These are phyloP conservation scores for Rhizomucor miehei DNA, from an alignment of 371 early-diverging fungal genomes.

Conservation along the genomic window DNA sequence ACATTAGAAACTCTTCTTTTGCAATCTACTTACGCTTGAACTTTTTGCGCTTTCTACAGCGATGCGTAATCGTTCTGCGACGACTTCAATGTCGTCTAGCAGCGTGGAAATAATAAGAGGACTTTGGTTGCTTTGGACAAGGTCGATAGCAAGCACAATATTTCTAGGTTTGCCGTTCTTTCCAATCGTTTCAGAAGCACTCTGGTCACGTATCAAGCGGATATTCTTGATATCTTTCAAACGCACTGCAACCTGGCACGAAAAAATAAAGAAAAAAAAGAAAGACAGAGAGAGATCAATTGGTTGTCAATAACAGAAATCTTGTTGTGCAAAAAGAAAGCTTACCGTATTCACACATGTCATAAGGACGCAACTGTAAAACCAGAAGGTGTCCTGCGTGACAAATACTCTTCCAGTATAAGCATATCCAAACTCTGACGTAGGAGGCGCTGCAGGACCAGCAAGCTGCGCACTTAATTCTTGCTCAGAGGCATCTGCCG, in stretches of 20 bases:
- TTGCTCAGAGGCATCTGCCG: conserved; percentile 29
- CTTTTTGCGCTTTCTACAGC: conserved; percentile 41
- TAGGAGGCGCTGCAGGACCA: conserved; percentile 20
- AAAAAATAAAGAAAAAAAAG: too few species aligned
- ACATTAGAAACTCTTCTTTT: not conserved
- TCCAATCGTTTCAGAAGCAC: conserved; percentile 10
- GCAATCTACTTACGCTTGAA: conserved; percentile 14
- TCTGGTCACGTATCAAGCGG: conserved; percentile 36
- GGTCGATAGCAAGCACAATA: conserved; percentile 35
- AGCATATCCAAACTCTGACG: conserved; percentile 30
- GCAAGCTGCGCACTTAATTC: conserved; percentile 32
- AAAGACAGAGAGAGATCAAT: too few species aligned
- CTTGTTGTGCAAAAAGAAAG: not conserved
- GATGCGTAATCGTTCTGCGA: conserved; percentile 36
- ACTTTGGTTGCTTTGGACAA: conserved; percentile 15
- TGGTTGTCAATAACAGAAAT: too few species aligned
- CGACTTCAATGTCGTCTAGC: conserved; percentile 39
- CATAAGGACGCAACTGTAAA: conserved; percentile 44
- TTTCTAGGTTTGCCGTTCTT: conserved; percentile 31
- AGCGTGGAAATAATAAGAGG: conserved; percentile 36
- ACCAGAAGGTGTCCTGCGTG: conserved; percentile 49
- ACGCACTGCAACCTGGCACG: conserved; percentile 22
- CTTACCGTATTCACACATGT: conserved; percentile 43
- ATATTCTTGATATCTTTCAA: conserved; percentile 32
- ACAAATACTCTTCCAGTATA: conserved; percentile 45